Percentiles rank a stretch among this genome's conserved stretches.
Evolutionary conservation across 2,329 filamentous ascomycete species (phyloP).

Genomic region (Lomentospora prolificans): DNA sequence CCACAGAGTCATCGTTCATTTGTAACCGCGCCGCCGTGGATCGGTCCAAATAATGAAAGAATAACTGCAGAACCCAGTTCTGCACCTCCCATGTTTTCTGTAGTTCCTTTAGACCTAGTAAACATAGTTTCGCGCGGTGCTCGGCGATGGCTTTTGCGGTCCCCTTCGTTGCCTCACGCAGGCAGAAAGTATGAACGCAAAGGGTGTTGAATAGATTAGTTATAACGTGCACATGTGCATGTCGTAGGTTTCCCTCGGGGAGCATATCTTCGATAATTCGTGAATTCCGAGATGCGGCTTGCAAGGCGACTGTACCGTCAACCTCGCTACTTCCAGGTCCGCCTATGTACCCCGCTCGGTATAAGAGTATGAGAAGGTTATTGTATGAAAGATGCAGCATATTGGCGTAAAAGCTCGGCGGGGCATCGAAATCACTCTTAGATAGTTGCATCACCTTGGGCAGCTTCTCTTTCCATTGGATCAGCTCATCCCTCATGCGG

Average conservation of each 20-base stretch:
- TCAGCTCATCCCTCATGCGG: constrained; percentile 24
- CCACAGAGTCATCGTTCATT: constrained; percentile 4
- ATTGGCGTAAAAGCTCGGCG: constrained; percentile 27
- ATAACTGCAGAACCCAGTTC: constrained; percentile 37
- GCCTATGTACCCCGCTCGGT: constrained; percentile 31
- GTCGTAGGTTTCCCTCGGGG: constrained; percentile 29
- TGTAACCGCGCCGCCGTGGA: constrained; percentile 28
- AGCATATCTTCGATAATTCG: constrained; percentile 38
- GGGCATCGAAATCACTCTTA: constrained; percentile 11
- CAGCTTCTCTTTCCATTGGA: constrained; percentile 27
- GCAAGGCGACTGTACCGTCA: constrained; percentile 29
- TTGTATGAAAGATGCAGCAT: constrained; percentile 35
- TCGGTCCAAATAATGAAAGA: constrained; percentile 36
- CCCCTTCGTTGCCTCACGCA: constrained; percentile 22
- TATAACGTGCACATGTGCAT: constrained; percentile 12
- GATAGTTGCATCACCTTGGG: constrained; percentile 15
- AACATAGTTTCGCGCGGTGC: constrained; percentile 35
- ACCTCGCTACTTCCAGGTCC: constrained; percentile 17
- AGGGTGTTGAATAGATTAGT: constrained; percentile 23
- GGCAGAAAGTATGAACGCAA: constrained; percentile 36
- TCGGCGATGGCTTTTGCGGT: constrained; percentile 33
- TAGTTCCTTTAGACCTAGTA: constrained; percentile 35
- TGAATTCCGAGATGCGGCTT: constrained; percentile 33
- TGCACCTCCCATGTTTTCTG: constrained; percentile 39
- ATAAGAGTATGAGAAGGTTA: constrained; percentile 34